Conservation (phyloP, 1,284 basidiomycete genomes). For the Leccinum subrobustum region DNA sequence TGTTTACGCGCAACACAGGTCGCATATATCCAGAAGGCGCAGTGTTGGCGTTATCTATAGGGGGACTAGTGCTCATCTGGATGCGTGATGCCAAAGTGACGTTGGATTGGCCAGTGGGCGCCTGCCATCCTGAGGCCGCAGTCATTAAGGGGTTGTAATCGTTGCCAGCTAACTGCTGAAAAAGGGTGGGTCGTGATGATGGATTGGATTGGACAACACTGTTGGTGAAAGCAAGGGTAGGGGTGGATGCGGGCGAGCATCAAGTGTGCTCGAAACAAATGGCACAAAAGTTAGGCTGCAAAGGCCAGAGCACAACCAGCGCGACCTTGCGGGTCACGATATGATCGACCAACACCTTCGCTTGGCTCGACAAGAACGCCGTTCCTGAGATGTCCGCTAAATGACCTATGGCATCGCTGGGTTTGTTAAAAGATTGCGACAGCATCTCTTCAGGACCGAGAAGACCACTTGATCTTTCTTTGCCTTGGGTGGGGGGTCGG, state of each 20-base stretch:
- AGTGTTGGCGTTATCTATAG: conserved; percentile 1
- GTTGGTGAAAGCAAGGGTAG: conserved; percentile 1
- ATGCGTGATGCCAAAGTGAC: conserved; percentile 29
- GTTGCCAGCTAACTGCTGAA: conserved; percentile 20
- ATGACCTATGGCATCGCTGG: conserved; percentile 88
- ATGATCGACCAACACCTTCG: conserved; percentile 92
- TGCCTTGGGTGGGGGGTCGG: conserved; percentile 57
- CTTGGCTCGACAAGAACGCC: conserved; percentile 83
- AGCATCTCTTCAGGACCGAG: too few species aligned
- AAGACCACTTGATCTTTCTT: conserved; percentile 61
- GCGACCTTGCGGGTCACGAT: conserved; percentile 91
- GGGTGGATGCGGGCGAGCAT: conserved; percentile 13
- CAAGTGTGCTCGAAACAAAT: conserved; percentile 82
- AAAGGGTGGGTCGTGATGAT: conserved; percentile 25
- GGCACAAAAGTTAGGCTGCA: conserved; percentile 92
- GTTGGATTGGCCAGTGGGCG: conserved; percentile 10
- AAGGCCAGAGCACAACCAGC: conserved; percentile 95
- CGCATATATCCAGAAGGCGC: neutral
- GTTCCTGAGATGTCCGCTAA: conserved; percentile 85
- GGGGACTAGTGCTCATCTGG: conserved; percentile 17
- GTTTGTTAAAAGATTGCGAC: too few species aligned
- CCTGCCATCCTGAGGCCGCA: neutral
- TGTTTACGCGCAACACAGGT: neutral
- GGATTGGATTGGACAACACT: conserved; percentile 4
- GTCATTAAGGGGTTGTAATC: neutral